These are phyloP conservation scores for Pseudogymnoascus sp. DNA, from an alignment of 2,329 filamentous ascomycete species.

Conservation along the genomic window DNA sequence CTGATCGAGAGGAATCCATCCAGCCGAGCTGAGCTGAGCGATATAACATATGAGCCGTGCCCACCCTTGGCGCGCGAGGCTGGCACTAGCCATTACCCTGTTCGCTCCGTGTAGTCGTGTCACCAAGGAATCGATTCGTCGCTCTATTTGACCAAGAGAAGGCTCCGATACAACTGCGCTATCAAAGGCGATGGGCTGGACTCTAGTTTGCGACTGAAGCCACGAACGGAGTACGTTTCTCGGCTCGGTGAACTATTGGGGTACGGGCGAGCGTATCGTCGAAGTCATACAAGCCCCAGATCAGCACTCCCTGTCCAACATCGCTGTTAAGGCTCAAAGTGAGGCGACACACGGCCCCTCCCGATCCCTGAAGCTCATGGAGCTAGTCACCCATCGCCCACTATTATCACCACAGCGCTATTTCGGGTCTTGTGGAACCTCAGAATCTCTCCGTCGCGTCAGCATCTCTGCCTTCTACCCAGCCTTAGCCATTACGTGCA, in stretches of 20 bases:
- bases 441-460: neutral
- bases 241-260: neutral
- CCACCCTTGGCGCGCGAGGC: neutral
- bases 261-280: neutral
- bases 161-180: neutral
- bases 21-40: neutral
- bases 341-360: constrained; percentile 6
- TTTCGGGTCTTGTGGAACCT: neutral
- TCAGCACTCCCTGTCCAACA: constrained; percentile 2
- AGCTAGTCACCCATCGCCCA: neutral
- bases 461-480: neutral
- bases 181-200: neutral
- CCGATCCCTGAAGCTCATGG: constrained; percentile 2
- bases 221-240: neutral
- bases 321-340: neutral
- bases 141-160: neutral
- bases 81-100: neutral
- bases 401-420: neutral
- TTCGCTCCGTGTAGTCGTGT: neutral
- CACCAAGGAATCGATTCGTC: neutral
- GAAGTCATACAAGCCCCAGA: neutral
- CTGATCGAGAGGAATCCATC: neutral
- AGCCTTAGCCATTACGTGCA: neutral
- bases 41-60: constrained; percentile 5
- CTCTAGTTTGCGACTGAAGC: neutral